A percentile compares a stretch with the other conserved stretches of the same genome.
Conservation (phyloP, 2,329 filamentous ascomycete genomes). For the Chaetomiaceae sp. region DNA sequence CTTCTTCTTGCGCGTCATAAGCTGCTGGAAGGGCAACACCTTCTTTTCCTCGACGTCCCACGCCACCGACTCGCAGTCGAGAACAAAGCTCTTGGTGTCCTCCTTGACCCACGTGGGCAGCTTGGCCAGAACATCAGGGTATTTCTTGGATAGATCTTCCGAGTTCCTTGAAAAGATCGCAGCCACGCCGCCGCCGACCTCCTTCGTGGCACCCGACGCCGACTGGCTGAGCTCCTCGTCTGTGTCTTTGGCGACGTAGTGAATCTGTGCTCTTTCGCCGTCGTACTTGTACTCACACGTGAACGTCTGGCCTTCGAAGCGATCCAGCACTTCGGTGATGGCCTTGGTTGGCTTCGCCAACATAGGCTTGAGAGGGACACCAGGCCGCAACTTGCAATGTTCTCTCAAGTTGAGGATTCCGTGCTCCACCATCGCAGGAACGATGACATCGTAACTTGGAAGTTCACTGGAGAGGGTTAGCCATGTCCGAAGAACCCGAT, state of each 20-base stretch:
- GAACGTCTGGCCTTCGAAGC: slow-evolving; percentile 91
- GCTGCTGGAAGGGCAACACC: slow-evolving; percentile 90
- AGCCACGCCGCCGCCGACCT: slow-evolving; percentile 66
- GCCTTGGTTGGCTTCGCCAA: slow-evolving; percentile 97
- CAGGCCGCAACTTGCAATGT: slow-evolving; percentile 84
- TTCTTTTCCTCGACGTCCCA: slow-evolving; percentile 97
- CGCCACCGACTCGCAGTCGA: slow-evolving; percentile 97
- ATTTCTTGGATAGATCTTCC: slow-evolving; percentile 94
- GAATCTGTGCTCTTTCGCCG: slow-evolving; percentile 95
- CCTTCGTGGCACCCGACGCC: slow-evolving; percentile 54
- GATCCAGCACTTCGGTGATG: slow-evolving; percentile 93
- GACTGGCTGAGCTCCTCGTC: slow-evolving; percentile 61
- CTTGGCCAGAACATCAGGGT: slow-evolving; percentile 88
- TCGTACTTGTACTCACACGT: slow-evolving; percentile 99
- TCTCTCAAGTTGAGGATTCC: slow-evolving; percentile 79
- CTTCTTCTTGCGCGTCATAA: slow-evolving; percentile 97
- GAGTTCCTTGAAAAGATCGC: slow-evolving; percentile 98
- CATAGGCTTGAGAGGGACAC: slow-evolving; percentile 96
- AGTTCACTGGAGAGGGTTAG: slow-evolving; percentile 63
- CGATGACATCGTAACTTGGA: slow-evolving; percentile 90
- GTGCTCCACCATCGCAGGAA: slow-evolving; percentile 80
- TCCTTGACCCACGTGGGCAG: slow-evolving; percentile 83
- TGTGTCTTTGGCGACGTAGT: slow-evolving; percentile 83
- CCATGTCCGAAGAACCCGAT: background rate
- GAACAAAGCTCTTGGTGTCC: slow-evolving; percentile 86